Percentiles rank a stretch among this genome's conserved stretches.
phyloP scores from a whole-genome alignment of 164 flowering plant genomes.

The Platanus orientalis region DNA sequence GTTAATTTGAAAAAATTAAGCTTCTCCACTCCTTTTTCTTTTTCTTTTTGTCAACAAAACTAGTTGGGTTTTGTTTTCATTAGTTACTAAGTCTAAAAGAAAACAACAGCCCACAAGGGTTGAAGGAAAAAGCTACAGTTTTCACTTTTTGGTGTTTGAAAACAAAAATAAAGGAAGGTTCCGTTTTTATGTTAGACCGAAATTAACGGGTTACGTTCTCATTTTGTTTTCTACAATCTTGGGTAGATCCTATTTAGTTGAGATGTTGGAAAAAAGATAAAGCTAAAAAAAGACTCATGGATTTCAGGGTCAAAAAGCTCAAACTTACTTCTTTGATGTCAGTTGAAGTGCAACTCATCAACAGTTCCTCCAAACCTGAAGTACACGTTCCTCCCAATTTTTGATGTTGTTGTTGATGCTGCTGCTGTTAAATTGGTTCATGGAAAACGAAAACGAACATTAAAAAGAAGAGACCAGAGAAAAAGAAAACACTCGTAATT shows the following conservation, averaged over 20 bases:
- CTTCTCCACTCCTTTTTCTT: neutral
- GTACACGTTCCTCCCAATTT: conserved; percentile 63
- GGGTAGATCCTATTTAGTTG: neutral
- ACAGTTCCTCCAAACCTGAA: conserved; percentile 74
- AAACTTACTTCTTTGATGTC: conserved; percentile 70
- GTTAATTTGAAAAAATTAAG: too few relatives aligned
- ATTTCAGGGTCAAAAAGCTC: conserved; percentile 60
- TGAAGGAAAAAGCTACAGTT: conserved; percentile 14
- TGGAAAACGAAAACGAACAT: too few relatives aligned
- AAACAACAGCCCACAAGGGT: conserved; percentile 7
- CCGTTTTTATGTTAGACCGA: conserved; percentile 17
- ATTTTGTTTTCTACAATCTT: neutral
- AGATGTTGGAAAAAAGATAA: conserved; percentile 1
- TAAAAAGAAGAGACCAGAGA: neutral
- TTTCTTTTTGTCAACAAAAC: neutral
- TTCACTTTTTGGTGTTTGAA: conserved; percentile 12
- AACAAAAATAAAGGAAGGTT: conserved; percentile 24
- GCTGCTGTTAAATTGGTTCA: conserved; percentile 27
- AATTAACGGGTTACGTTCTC: neutral
- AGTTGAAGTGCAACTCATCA: conserved; percentile 85
- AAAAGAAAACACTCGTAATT: too few relatives aligned
- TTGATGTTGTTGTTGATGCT: conserved; percentile 71
- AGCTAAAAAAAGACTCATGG: conserved; percentile 26
- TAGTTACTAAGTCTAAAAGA: conserved; percentile 15
- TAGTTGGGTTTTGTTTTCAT: neutral